phyloP scores from a whole-genome alignment of 352 stramenopile species.

The Globisporangium acanthophoron region DNA sequence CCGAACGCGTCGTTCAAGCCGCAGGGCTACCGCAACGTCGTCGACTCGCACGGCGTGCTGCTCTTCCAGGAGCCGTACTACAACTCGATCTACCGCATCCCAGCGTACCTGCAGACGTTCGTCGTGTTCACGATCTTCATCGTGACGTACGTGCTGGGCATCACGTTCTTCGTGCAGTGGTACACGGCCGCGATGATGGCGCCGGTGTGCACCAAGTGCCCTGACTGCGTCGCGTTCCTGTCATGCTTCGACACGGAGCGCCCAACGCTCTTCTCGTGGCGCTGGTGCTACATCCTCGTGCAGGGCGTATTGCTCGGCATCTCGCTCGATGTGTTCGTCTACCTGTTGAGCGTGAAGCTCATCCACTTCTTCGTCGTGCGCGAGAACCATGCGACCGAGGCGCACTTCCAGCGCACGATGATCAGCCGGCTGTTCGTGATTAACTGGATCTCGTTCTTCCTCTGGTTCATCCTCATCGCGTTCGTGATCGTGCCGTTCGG shows the following conservation, averaged over 20 bases:
- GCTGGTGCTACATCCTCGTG: conserved; percentile 81
- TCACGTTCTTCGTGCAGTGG: conserved; percentile 85
- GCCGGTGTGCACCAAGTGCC: conserved; percentile 70
- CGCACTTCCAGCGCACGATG: conserved; percentile 80
- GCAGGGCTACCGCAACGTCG: conserved; percentile 67
- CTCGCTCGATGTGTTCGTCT: conserved; percentile 81
- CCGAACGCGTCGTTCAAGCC: conserved; percentile 75
- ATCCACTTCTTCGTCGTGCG: conserved; percentile 77
- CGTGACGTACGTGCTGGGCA: conserved; percentile 68
- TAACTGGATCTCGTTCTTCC: conserved; percentile 89
- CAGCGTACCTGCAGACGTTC: conserved; percentile 76
- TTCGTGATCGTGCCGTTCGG: conserved; percentile 87
- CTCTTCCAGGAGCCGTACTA: conserved; percentile 84
- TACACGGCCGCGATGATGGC: conserved; percentile 86
- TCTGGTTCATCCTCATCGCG: conserved; percentile 87
- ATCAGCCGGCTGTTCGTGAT: conserved; percentile 84
- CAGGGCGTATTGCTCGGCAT: conserved; percentile 81
- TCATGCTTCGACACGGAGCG: conserved; percentile 79
- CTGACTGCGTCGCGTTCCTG: conserved; percentile 63
- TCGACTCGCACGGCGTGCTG: conserved; percentile 62
- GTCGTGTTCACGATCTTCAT: conserved; percentile 79
- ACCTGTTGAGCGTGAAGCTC: conserved; percentile 78
- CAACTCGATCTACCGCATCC: conserved; percentile 69
- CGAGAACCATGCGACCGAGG: conserved; percentile 79
- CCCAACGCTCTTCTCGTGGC: conserved; percentile 60